phyloP scores from a whole-genome alignment of 2,329 filamentous ascomycete genomes.

The Xylariaceae sp. region DNA sequence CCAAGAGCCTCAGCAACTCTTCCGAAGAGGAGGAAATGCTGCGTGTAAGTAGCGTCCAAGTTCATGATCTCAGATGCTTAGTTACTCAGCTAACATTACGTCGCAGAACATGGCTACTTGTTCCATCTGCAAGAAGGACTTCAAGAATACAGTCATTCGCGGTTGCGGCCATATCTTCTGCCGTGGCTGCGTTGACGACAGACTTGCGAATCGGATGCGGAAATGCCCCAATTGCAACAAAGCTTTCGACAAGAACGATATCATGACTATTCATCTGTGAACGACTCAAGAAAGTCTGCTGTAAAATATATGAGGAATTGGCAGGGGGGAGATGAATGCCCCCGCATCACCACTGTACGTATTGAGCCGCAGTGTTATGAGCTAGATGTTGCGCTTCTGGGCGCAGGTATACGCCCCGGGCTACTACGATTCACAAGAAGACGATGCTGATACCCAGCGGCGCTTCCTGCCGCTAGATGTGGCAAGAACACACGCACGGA shows the following conservation, averaged over 20 bases:
- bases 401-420: constrained; percentile 4
- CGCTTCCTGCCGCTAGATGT: neutral
- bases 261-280: constrained; percentile 64
- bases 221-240: constrained; percentile 94
- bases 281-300: constrained; percentile 1
- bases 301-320: constrained; percentile 18
- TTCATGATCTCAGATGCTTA: neutral
- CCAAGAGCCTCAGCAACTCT: constrained; percentile 73
- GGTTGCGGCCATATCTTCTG: constrained; percentile 96
- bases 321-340: constrained; percentile 4
- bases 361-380: constrained; percentile 3
- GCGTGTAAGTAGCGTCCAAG: constrained; percentile 57
- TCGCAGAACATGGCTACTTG: constrained; percentile 71
- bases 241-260: constrained; percentile 85
- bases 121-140: constrained; percentile 84
- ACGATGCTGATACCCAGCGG: constrained; percentile 8
- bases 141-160: constrained; percentile 91
- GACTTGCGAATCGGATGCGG: constrained; percentile 81
- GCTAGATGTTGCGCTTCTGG: neutral
- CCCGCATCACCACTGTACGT: constrained; percentile 19
- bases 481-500: neutral
- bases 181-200: constrained; percentile 81
- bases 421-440: neutral
- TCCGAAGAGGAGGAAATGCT: constrained; percentile 80
- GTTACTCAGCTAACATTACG: constrained; percentile 31